These are phyloP conservation scores for Oenanthe sinensis DNA, from an alignment of 129 eudicot genomes.

Conservation along the genomic window DNA sequence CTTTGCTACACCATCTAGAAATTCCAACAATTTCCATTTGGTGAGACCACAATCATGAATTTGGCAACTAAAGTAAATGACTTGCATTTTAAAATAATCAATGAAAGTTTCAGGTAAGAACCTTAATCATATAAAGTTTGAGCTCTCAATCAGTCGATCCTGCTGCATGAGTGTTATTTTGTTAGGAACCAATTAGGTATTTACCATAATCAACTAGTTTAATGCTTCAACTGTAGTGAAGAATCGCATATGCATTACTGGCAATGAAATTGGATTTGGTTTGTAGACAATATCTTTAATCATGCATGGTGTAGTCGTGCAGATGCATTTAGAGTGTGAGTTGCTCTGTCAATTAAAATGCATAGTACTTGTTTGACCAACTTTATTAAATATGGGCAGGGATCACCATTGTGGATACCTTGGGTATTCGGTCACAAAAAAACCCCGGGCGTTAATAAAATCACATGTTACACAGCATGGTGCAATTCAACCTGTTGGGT, in stretches of 20 bases:
- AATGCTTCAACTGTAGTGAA: not conserved
- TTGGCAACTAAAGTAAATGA: not conserved
- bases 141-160: not conserved
- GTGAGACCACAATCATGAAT: not conserved
- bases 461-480: constrained; percentile 24
- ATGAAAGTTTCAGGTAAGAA: not conserved
- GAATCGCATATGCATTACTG: not conserved
- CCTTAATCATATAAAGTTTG: not conserved
- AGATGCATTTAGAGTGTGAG: not conserved
- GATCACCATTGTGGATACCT: constrained; percentile 63
- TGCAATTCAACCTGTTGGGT: constrained; percentile 20
- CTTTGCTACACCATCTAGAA: not conserved
- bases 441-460: constrained; percentile 15
- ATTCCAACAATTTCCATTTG: not conserved
- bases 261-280: not conserved
- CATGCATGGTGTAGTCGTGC: not conserved
- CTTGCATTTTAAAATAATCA: not conserved
- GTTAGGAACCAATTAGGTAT: not conserved
- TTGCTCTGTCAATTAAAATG: not conserved
- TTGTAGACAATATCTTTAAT: not conserved
- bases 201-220: not conserved
- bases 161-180: not conserved
- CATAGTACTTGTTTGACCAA: constrained; percentile 7
- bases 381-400: constrained; percentile 36
- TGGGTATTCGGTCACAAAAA: constrained; percentile 43